Conservation (phyloP, 1,284 basidiomycete species). For the Ceratobasidium sp. region DNA sequence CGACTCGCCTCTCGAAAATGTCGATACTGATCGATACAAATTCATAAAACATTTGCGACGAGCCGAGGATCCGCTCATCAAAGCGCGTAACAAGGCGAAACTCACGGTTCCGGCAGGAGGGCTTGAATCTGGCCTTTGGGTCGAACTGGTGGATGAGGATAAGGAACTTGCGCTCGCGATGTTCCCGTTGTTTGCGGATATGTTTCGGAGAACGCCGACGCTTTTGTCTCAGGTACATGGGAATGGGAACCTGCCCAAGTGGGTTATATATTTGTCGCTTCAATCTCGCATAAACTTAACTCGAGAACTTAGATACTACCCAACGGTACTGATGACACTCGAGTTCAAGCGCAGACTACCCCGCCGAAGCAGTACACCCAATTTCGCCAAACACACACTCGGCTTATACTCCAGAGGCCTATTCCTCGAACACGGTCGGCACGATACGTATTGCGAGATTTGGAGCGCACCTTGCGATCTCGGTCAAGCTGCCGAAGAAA, state of each 20-base stretch:
- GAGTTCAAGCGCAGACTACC: constrained; percentile 41
- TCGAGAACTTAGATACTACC: constrained; percentile 66
- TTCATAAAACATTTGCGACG: constrained; percentile 60
- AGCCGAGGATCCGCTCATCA: constrained; percentile 62
- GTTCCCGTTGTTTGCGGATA: constrained; percentile 70
- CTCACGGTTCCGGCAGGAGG: constrained; percentile 53
- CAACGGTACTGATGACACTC: constrained; percentile 68
- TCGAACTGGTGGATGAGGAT: constrained; percentile 62
- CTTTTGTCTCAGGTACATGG: constrained; percentile 61
- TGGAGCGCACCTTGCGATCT: constrained; percentile 34
- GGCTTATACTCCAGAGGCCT: constrained; percentile 23
- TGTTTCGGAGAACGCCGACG: constrained; percentile 63
- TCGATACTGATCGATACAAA: constrained; percentile 55
- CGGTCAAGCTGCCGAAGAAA: neutral
- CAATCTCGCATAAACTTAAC: neutral
- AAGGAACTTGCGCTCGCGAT: constrained; percentile 65
- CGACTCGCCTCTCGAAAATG: constrained; percentile 51
- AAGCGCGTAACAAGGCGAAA: constrained; percentile 55
- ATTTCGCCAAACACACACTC: constrained; percentile 12
- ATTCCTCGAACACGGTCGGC: constrained; percentile 36
- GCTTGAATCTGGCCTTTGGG: constrained; percentile 72
- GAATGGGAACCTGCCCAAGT: constrained; percentile 14
- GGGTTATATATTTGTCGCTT: neutral
- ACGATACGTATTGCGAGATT: constrained; percentile 39
- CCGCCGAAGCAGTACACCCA: constrained; percentile 3